phyloP scores from a whole-genome alignment of 2,329 filamentous ascomycete genomes.

The Didymella pomorum region DNA sequence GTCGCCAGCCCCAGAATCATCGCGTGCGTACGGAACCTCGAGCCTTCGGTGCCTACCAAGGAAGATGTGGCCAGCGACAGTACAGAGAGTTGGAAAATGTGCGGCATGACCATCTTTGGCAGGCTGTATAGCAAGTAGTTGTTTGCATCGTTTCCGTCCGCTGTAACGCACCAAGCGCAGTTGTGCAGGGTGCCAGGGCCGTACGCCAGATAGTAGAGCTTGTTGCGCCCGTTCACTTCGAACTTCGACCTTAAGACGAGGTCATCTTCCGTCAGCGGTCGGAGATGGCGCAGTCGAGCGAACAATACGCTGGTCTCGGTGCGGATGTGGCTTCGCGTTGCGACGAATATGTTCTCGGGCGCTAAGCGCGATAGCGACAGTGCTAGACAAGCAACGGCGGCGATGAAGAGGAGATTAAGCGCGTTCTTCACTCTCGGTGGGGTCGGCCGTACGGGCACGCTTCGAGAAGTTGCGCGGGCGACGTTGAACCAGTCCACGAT shows the following conservation, averaged over 20 bases:
- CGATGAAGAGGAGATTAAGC: slow-evolving; percentile 67
- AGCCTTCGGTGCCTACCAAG: slow-evolving; percentile 69
- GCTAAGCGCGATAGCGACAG: slow-evolving; percentile 72
- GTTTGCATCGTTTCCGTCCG: slow-evolving; percentile 67
- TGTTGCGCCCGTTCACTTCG: slow-evolving; percentile 65
- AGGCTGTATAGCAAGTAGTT: slow-evolving; percentile 84
- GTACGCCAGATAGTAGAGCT: slow-evolving; percentile 83
- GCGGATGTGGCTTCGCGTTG: slow-evolving; percentile 81
- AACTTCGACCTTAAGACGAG: slow-evolving; percentile 72
- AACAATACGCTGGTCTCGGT: slow-evolving; percentile 88
- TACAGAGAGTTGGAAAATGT: slow-evolving; percentile 77
- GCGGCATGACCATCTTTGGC: slow-evolving; percentile 75
- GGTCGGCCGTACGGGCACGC: slow-evolving; percentile 63
- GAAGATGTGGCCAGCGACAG: slow-evolving; percentile 78
- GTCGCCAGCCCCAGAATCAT: slow-evolving; percentile 68
- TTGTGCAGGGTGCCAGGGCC: slow-evolving; percentile 76
- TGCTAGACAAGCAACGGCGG: slow-evolving; percentile 62
- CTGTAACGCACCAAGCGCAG: slow-evolving; percentile 78
- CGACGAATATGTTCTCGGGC: slow-evolving; percentile 81
- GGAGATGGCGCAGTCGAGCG: slow-evolving; percentile 70
- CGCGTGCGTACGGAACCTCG: slow-evolving; percentile 74
- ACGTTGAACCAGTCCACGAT: slow-evolving; percentile 71
- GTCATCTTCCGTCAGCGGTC: slow-evolving; percentile 68
- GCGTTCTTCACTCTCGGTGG: slow-evolving; percentile 64
- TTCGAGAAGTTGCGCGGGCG: slow-evolving; percentile 52